Conservation (phyloP, 495 filamentous ascomycete genomes). For the Platismatia glauca region DNA sequence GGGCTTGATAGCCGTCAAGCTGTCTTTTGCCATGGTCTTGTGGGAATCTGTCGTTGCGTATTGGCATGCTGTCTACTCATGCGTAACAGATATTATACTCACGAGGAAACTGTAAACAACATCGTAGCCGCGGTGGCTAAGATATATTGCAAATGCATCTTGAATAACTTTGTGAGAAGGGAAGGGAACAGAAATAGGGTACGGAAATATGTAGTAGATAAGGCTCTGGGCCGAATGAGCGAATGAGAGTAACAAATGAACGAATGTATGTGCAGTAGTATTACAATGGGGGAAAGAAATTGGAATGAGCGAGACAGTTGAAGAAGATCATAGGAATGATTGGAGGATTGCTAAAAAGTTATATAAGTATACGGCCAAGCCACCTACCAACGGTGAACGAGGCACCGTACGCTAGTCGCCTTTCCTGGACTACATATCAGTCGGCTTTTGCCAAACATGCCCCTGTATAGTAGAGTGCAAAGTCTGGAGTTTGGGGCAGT, state of each 20-base stretch:
- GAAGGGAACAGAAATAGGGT: neutral
- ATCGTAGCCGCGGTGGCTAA: conserved; percentile 1
- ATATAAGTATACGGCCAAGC: neutral
- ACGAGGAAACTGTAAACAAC: conserved; percentile 12
- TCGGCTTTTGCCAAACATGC: neutral
- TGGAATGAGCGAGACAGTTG: neutral
- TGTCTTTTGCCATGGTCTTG: neutral
- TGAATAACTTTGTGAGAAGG: neutral
- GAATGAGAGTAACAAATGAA: neutral
- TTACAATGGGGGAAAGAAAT: neutral
- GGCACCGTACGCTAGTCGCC: neutral
- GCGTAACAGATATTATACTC: neutral
- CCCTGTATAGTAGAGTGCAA: neutral
- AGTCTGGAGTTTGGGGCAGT: neutral
- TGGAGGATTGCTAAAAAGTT: neutral
- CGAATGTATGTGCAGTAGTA: neutral
- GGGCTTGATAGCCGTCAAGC: neutral
- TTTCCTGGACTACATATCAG: neutral
- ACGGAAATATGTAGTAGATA: neutral
- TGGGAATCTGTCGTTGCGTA: neutral
- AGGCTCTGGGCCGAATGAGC: neutral
- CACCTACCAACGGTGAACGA: neutral
- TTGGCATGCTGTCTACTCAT: neutral
- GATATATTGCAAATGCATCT: conserved; percentile 12
- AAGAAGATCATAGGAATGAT: neutral